These are phyloP conservation scores for Hypoxylon fragiforme DNA, from an alignment of 495 filamentous ascomycete genomes.

Conservation along the genomic window DNA sequence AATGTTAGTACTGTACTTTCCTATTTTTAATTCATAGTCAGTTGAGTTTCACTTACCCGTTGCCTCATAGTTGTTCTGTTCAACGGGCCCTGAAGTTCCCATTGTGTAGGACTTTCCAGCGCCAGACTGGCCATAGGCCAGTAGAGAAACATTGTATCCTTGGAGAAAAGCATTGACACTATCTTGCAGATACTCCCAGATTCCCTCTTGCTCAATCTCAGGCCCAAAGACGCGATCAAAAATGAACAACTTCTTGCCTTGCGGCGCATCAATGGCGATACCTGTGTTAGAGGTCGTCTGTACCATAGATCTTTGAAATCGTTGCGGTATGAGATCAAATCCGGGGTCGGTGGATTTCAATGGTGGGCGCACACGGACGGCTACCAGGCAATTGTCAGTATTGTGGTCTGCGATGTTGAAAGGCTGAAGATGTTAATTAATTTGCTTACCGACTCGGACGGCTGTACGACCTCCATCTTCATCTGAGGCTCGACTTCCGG, in stretches of 20 bases:
- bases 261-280: constrained; percentile 83
- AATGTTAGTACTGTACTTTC: constrained; percentile 3
- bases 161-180: constrained; percentile 89
- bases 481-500: constrained; percentile 83
- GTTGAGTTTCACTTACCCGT: constrained; percentile 69
- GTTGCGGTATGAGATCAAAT: constrained; percentile 90
- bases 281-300: constrained; percentile 84
- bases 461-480: constrained; percentile 86
- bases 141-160: constrained; percentile 97
- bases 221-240: constrained; percentile 94
- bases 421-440: constrained; percentile 1
- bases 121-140: constrained; percentile 98
- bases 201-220: constrained; percentile 79
- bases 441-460: constrained; percentile 96
- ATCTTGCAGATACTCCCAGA: constrained; percentile 94
- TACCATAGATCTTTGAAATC: constrained; percentile 92
- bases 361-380: constrained; percentile 92
- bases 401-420: constrained; percentile 8
- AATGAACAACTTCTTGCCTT: constrained; percentile 91
- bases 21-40: neutral
- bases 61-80: constrained; percentile 70
- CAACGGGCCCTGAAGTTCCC: constrained; percentile 88
- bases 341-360: constrained; percentile 83
- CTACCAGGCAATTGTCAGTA: constrained; percentile 50
- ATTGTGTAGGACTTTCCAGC: constrained; percentile 99